Evolutionary conservation across 164 flowering plant genomes (phyloP), one percentile per base, ranked within the genome.

Genomic region (Protea cynaroides): DNA sequence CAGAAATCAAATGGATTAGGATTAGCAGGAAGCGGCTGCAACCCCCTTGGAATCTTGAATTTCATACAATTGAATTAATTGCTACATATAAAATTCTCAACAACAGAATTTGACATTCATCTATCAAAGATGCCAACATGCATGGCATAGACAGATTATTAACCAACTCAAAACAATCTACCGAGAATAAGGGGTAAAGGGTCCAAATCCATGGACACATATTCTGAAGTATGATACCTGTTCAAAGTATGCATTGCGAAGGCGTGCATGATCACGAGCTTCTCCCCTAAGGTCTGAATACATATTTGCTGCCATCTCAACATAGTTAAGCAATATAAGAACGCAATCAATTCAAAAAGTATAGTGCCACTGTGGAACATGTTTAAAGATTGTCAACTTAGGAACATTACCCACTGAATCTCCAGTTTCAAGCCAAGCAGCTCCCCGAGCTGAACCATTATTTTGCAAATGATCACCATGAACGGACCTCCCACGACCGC

Each of bases 401-500:
- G 56, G 54, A 78, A 75, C 40, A 76, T 87, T 95, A 95, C 99
- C 99, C 60, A 92, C 96, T 69, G 96, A 86, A 65, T 95, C 99
- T 65, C 99, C 99, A 59, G 95, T 95, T 72, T 95, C 98, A 68
- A 95, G 91, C 99, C 99, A 95, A 29, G 99, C 92, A 68, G 88
- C 78, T 25, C 81, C 72, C 44, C 87, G 89, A 71, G 82, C 61
- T 59, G 96, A 72, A 68, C 84, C 80, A 70, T 84, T 83, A 55
- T 50, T 83, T 63, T 86, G 96, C 68, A 75, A 44, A 74, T 81
- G 85, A 62, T 89, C 88, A 64, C 82, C 79, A 73, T 71, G 84
- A 11, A 72, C 49, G 43, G 84, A 75, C 65, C 83, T 86, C 7
- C 79, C 86, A 61, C 80, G 77, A 25, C 85, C 86, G 66, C 80